phyloP scores from a whole-genome alignment of 495 filamentous ascomycete genomes.

The Xeromyces bisporus region DNA sequence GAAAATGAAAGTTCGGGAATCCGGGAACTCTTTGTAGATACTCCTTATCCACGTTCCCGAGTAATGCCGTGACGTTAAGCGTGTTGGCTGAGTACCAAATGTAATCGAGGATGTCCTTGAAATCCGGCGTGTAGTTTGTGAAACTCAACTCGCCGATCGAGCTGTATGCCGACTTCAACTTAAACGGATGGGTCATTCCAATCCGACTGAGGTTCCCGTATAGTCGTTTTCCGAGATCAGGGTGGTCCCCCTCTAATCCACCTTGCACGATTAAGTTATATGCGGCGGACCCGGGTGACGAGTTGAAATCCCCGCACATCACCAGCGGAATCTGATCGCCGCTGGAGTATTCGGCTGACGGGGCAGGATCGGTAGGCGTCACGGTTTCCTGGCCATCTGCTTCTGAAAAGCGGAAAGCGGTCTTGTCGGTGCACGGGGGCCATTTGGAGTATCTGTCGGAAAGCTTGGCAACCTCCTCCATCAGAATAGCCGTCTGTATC shows the following conservation, averaged over 20 bases:
- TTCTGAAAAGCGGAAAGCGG: constrained; percentile 46
- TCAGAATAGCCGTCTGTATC: constrained; percentile 81
- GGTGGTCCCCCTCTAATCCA: constrained; percentile 49
- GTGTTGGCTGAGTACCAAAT: constrained; percentile 93
- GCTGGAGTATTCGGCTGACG: constrained; percentile 61
- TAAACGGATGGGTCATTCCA: constrained; percentile 89
- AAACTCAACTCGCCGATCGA: constrained; percentile 68
- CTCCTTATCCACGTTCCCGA: constrained; percentile 79
- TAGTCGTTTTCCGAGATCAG: constrained; percentile 50
- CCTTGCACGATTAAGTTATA: constrained; percentile 76
- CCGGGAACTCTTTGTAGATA: constrained; percentile 84
- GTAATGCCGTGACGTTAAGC: constrained; percentile 68
- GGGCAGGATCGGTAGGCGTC: constrained; percentile 35
- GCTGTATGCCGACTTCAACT: constrained; percentile 71
- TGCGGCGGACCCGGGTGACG: constrained; percentile 62
- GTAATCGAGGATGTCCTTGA: constrained; percentile 85
- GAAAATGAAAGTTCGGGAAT: constrained; percentile 95
- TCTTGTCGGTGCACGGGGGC: constrained; percentile 65
- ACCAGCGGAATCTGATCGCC: constrained; percentile 79
- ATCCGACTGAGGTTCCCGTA: constrained; percentile 87
- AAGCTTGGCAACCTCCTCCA: constrained; percentile 72
- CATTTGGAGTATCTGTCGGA: constrained; percentile 67
- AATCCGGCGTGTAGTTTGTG: constrained; percentile 90
- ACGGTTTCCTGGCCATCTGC: constrained; percentile 37
- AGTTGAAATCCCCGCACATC: constrained; percentile 94